These are phyloP conservation scores for Mucuna pruriens DNA, from an alignment of 306 rosid genomes.

Conservation along the genomic window DNA sequence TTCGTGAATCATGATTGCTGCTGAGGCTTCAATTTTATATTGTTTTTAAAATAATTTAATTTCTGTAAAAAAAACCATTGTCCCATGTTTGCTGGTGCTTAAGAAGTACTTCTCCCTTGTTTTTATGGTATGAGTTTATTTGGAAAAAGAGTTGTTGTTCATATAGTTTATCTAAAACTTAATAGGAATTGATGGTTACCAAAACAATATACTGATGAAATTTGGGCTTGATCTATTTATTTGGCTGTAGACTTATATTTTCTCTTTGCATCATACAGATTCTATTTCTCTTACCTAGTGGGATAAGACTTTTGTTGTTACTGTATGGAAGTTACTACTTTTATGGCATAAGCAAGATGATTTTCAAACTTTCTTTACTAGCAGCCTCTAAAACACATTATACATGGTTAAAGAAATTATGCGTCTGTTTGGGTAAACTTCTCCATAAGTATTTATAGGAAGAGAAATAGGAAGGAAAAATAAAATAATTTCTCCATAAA, in stretches of 20 bases:
- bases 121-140: background rate
- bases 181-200: background rate
- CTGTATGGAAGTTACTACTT: background rate
- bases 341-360: conserved; percentile 6
- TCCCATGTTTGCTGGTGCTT: background rate
- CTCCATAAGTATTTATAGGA: too few species aligned
- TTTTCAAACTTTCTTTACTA: conserved; percentile 1
- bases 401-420: conserved; percentile 13
- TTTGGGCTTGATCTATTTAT: background rate
- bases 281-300: background rate
- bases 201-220: background rate
- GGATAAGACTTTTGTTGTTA: background rate
- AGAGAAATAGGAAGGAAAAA: too few species aligned
- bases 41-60: background rate
- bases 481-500: too few species aligned
- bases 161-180: background rate
- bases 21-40: background rate
- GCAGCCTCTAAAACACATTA: background rate
- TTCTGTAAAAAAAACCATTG: conserved; percentile 14
- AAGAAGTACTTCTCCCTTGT: conserved; percentile 14
- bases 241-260: background rate
- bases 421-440: too few species aligned
- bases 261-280: background rate
- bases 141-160: background rate
- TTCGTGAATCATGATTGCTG: conserved; percentile 32